Percentiles rank a stretch among this genome's conserved stretches.
These are phyloP conservation scores for Kuraishia molischiana DNA, from an alignment of 805 yeast genomes.

Conservation along the genomic window DNA sequence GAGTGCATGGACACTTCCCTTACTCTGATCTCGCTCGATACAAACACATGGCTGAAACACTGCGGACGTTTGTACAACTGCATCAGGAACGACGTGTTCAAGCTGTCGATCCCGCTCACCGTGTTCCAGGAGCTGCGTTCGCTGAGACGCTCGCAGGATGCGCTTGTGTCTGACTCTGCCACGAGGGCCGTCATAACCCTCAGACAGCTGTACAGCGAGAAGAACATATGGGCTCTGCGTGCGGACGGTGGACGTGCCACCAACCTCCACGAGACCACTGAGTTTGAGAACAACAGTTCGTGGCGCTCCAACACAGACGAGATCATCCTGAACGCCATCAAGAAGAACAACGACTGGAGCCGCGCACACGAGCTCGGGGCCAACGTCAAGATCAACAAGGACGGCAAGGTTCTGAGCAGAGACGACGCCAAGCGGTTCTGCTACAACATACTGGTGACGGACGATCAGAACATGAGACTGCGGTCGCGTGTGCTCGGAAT, in stretches of 20 bases:
- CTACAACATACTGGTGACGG: slow-evolving; percentile 59
- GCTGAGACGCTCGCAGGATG: slow-evolving; percentile 60
- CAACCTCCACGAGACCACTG: slow-evolving; percentile 61
- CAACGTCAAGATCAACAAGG: slow-evolving; percentile 10
- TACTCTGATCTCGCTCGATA: slow-evolving; percentile 58
- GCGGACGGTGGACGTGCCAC: slow-evolving; percentile 63
- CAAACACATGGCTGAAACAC: slow-evolving; percentile 74
- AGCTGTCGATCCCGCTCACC: slow-evolving; percentile 57
- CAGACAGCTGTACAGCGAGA: slow-evolving; percentile 52
- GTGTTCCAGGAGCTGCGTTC: slow-evolving; percentile 74
- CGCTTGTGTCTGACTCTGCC: slow-evolving; percentile 69
- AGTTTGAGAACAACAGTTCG: slow-evolving; percentile 60
- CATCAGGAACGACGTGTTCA: slow-evolving; percentile 47
- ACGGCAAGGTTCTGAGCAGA: slow-evolving; percentile 19
- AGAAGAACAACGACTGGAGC: slow-evolving; percentile 20
- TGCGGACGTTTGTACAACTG: slow-evolving; percentile 71
- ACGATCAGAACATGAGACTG: slow-evolving; percentile 63
- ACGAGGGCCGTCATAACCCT: slow-evolving; percentile 71
- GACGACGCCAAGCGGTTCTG: slow-evolving; percentile 33
- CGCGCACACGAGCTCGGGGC: slow-evolving; percentile 17
- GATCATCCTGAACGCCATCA: slow-evolving; percentile 44
- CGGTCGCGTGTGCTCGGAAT: slow-evolving; percentile 52
- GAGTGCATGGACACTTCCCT: slow-evolving; percentile 45
- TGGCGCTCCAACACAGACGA: slow-evolving; percentile 73
- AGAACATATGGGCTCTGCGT: slow-evolving; percentile 47